Evolutionary conservation across 2,329 filamentous ascomycete species (phyloP).

Genomic region (Zelopaecilomyces penicillatus): DNA sequence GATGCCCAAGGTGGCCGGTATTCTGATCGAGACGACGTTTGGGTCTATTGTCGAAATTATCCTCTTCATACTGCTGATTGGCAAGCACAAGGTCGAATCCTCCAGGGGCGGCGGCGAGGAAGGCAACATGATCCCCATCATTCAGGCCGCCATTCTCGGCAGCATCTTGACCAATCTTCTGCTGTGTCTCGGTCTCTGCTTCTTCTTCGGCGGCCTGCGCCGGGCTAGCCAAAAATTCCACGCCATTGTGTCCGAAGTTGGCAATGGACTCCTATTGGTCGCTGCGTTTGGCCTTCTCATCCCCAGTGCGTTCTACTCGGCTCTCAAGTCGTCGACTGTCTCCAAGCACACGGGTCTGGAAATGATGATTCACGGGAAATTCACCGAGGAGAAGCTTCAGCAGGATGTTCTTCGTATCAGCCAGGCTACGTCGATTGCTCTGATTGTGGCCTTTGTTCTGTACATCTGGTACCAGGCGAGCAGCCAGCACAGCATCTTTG

Average conservation of each 20-base stretch:
- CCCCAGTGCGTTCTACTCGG: neutral
- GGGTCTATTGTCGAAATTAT: constrained; percentile 71
- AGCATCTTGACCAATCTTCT: constrained; percentile 62
- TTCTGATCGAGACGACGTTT: constrained; percentile 42
- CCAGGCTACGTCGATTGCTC: constrained; percentile 46
- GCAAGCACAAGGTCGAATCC: constrained; percentile 24
- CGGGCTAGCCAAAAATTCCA: constrained; percentile 54
- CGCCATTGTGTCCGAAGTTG: constrained; percentile 58
- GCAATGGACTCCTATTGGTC: constrained; percentile 34
- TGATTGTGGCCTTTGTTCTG: constrained; percentile 42
- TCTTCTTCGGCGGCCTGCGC: constrained; percentile 55
- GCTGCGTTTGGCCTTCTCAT: constrained; percentile 27
- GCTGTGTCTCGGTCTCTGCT: constrained; percentile 59
- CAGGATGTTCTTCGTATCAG: constrained; percentile 49
- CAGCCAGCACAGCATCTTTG: constrained; percentile 55
- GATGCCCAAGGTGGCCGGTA: constrained; percentile 52
- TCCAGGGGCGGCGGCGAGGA: neutral
- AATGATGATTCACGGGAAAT: constrained; percentile 42
- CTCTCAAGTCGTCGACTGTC: constrained; percentile 1
- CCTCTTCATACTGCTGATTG: constrained; percentile 69
- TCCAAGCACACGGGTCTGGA: constrained; percentile 2
- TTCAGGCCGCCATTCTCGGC: constrained; percentile 60
- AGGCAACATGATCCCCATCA: constrained; percentile 40
- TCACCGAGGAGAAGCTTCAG: constrained; percentile 29
- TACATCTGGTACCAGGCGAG: constrained; percentile 55